These are phyloP conservation scores for Oenanthe sinensis DNA, from an alignment of 129 eudicot genomes.

Conservation along the genomic window DNA sequence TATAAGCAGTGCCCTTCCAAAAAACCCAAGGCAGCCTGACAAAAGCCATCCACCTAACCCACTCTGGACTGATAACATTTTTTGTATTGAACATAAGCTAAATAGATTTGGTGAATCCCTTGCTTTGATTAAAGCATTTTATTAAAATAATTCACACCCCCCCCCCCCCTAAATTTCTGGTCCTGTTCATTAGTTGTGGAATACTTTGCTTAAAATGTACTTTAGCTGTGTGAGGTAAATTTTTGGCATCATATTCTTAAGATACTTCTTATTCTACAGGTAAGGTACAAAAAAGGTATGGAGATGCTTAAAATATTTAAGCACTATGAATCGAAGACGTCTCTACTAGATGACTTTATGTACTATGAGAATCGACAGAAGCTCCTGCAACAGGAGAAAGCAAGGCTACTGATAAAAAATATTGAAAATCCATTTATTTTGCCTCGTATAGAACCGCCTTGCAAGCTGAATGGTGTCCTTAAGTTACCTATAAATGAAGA, in stretches of 20 bases:
- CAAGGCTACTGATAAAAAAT: slow-evolving; percentile 46
- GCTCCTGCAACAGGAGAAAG: slow-evolving; percentile 65
- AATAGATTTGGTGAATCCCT: background rate
- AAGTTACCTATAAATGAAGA: slow-evolving; percentile 32
- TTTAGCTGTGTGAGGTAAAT: background rate
- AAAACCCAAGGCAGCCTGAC: background rate
- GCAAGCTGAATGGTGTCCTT: slow-evolving; percentile 30
- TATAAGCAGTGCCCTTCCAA: background rate
- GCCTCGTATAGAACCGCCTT: slow-evolving; percentile 52
- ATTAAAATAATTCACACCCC: background rate
- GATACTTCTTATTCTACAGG: slow-evolving; percentile 31
- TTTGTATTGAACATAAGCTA: background rate
- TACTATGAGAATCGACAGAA: slow-evolving; percentile 82
- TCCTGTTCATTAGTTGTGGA: slow-evolving; percentile 20
- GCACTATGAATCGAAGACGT: slow-evolving; percentile 50
- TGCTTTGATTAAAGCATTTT: background rate
- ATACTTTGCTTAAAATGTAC: background rate
- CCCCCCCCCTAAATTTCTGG: slow-evolving; percentile 45
- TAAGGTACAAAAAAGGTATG: slow-evolving; percentile 52
- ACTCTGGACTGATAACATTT: background rate
- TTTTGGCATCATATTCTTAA: background rate
- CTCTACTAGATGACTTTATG: slow-evolving; percentile 83
- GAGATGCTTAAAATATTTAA: slow-evolving; percentile 83
- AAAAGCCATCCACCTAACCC: background rate
- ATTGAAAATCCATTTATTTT: slow-evolving; percentile 39